phyloP scores from a whole-genome alignment of 768 basidiomycete species.

The Tricholoma flavovirens region DNA sequence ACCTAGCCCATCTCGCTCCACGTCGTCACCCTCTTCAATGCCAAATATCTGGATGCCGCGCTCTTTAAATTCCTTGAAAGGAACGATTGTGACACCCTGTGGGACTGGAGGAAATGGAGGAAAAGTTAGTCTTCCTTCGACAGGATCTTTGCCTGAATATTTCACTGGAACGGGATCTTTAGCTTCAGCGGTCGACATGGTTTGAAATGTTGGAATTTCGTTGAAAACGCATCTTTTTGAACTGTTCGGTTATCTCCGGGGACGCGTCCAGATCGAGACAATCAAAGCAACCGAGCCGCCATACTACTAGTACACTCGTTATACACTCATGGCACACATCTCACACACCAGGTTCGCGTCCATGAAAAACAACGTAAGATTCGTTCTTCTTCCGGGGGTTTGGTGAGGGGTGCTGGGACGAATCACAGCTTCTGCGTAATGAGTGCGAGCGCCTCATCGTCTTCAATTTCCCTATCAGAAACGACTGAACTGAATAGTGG shows the following conservation, averaged over 20 bases:
- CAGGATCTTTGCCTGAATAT: not conserved
- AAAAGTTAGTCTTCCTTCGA: constrained; percentile 26
- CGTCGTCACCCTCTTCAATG: constrained; percentile 36
- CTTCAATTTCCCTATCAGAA: too few species aligned
- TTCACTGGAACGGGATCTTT: not conserved
- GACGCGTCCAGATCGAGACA: not conserved
- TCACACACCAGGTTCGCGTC: too few species aligned
- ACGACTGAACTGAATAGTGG: too few species aligned
- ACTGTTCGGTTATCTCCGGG: constrained; percentile 19
- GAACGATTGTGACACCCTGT: constrained; percentile 33
- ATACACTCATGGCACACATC: too few species aligned
- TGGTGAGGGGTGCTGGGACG: too few species aligned
- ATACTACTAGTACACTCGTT: too few species aligned
- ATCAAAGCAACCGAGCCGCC: too few species aligned
- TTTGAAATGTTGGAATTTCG: constrained; percentile 1
- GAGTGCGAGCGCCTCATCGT: too few species aligned
- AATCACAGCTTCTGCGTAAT: too few species aligned
- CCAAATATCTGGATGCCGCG: constrained; percentile 36
- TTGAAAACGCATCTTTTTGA: constrained; percentile 9
- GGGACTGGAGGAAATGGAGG: constrained; percentile 45
- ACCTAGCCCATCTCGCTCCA: constrained; percentile 61
- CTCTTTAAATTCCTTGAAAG: constrained; percentile 40
- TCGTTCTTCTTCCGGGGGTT: too few species aligned
- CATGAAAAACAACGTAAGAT: too few species aligned
- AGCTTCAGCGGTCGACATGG: constrained; percentile 5